A percentile compares a stretch with the other conserved stretches of the same genome.
These are phyloP conservation scores for Suillus cothurnatus DNA, from an alignment of 768 basidiomycete genomes.

Conservation along the genomic window DNA sequence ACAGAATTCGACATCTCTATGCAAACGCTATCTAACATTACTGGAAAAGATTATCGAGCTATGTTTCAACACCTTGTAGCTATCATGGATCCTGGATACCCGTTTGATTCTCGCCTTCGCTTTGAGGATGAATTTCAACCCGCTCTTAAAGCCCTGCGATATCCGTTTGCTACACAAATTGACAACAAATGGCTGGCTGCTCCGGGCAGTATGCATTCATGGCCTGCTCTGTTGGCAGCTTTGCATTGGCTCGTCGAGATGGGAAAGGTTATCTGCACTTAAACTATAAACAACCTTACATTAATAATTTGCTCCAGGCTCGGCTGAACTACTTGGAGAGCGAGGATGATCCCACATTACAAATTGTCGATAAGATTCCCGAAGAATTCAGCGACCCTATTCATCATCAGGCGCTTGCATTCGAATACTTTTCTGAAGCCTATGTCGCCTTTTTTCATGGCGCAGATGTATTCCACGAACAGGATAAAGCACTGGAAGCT, in stretches of 20 bases:
- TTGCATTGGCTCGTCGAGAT: constrained; percentile 91
- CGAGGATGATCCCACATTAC: constrained; percentile 62
- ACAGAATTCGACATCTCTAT: constrained; percentile 69
- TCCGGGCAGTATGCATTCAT: constrained; percentile 88
- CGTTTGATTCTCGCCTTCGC: constrained; percentile 53
- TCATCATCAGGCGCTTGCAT: constrained; percentile 78
- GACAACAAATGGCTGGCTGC: constrained; percentile 88
- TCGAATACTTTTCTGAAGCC: constrained; percentile 68
- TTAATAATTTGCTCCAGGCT: constrained; percentile 24
- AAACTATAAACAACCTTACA: neutral
- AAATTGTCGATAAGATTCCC: constrained; percentile 59
- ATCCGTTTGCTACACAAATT: constrained; percentile 78
- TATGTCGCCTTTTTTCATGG: constrained; percentile 71
- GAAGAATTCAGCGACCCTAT: constrained; percentile 76
- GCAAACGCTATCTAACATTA: constrained; percentile 73
- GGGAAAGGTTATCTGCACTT: constrained; percentile 62
- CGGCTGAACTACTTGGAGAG: constrained; percentile 54
- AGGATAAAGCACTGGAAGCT: constrained; percentile 69
- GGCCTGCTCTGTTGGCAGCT: constrained; percentile 86
- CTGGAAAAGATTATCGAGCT: constrained; percentile 81
- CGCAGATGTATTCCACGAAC: constrained; percentile 68
- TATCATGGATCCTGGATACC: constrained; percentile 70
- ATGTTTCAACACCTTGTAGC: constrained; percentile 81
- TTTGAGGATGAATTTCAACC: constrained; percentile 85
- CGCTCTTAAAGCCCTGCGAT: constrained; percentile 72